Percentiles rank a stretch among this genome's conserved stretches.
Evolutionary conservation across 163 green algal genomes (phyloP).

Genomic region (Scenedesmus sp.): DNA sequence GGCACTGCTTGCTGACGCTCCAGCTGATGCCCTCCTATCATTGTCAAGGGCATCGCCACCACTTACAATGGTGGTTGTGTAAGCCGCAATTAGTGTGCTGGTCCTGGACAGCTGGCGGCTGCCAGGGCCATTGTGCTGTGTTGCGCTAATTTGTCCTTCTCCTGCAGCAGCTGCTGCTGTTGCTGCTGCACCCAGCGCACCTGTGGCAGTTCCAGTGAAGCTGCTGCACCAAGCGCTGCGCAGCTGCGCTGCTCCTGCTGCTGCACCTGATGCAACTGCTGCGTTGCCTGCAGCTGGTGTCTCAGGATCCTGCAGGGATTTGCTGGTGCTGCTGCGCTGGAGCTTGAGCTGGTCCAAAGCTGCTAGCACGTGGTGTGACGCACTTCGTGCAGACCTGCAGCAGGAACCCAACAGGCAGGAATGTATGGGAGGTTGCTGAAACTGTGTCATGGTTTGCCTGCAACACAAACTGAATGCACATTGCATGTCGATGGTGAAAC

Average conservation of each 20-base stretch:
- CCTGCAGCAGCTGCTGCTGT: neutral
- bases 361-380: neutral
- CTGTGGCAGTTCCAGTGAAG: neutral
- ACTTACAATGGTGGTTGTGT: neutral
- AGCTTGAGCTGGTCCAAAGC: constrained; percentile 11
- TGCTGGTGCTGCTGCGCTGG: constrained; percentile 38
- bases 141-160: neutral
- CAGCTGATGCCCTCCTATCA: neutral
- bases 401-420: neutral
- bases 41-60: neutral
- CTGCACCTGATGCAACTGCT: neutral
- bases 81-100: neutral
- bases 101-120: neutral
- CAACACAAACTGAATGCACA: neutral
- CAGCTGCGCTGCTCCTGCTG: neutral
- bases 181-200: neutral
- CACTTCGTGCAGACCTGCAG: neutral
- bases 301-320: neutral
- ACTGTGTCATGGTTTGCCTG: neutral
- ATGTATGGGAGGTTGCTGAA: neutral
- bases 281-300: neutral
- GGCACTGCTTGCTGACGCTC: neutral
- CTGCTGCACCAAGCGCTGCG: neutral
- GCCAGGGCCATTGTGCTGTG: neutral
- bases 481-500: neutral